phyloP scores from a whole-genome alignment of 805 yeast species.

The Blastobotrys chiropterorum region DNA sequence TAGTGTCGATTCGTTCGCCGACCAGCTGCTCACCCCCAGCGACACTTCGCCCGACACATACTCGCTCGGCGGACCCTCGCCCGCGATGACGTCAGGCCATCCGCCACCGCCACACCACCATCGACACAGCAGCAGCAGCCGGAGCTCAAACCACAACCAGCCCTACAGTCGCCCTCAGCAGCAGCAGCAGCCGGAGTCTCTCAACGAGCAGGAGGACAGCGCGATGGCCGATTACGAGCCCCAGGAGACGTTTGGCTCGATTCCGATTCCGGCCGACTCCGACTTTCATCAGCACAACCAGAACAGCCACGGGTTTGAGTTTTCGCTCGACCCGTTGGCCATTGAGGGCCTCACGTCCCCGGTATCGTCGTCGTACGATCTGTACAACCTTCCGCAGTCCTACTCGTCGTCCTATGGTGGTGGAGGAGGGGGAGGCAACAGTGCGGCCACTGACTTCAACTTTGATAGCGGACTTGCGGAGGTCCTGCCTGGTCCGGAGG shows the following conservation, averaged over 20 bases:
- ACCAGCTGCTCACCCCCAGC: conserved; percentile 14
- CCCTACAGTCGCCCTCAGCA: not conserved
- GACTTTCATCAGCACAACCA: not conserved
- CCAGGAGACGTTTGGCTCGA: not conserved
- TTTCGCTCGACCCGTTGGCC: conserved; percentile 43
- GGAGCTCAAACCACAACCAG: not conserved
- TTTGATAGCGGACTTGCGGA: conserved; percentile 7
- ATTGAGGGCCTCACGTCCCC: conserved; percentile 37
- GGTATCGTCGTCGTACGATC: not conserved
- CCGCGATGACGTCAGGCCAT: not conserved
- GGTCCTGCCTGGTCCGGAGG: conserved; percentile 5
- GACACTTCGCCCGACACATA: conserved; percentile 16
- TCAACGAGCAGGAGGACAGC: not conserved
- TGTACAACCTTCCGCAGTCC: not conserved
- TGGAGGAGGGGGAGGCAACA: too few species aligned
- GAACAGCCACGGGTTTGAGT: conserved; percentile 27
- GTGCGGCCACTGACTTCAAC: conserved; percentile 1
- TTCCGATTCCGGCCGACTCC: not conserved
- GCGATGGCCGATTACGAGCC: not conserved
- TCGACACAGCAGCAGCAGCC: too few species aligned
- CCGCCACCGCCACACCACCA: too few species aligned
- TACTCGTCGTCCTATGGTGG: not conserved
- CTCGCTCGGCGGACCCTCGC: not conserved
- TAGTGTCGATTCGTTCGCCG: not conserved
- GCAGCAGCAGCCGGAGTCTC: too few species aligned